Base-by-base conservation (phyloP, 805 yeast species). In the Candida manassasensis region DNA sequence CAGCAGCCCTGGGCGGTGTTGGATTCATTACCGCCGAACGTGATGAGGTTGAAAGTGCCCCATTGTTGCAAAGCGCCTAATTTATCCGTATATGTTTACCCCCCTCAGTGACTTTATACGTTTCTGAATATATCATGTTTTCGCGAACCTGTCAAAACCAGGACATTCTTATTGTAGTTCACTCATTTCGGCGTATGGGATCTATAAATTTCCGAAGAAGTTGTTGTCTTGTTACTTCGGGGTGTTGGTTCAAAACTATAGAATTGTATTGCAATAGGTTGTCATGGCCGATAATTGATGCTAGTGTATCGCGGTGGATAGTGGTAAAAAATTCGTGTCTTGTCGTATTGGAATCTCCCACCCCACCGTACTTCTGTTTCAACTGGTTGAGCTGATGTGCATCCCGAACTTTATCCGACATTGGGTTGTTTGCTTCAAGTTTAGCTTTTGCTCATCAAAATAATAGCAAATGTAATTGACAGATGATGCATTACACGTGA, bases 281-380 rank as follows among this genome's bases (percentile, higher is more conserved):
- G 13, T 73, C 72, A 49, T 81, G 86, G 17, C 79, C 78, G n/a
- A 73, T 67, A 30, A 81, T 56, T 14, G 81, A 69, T 0, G 83
- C 71, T 38, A 75, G 73, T 2, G 86, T 75, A 47, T 84, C 94
- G 40, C 84, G 61, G 37, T 77, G 77, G 2, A 81, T 65, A 47
- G 83, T 84, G 4, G 71, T 57, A 41, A 80, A 48, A 76, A 90
- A 89, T 53, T 84, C 90, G 11, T 62, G 60, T 34, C 80, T 65
- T 0, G 81, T 66, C 0, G 94, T 87, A 35, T 77, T 79, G 7
- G 88, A 70, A 49, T 77, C 71, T 0, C 96, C 96, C 1, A 89
- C 55, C 2, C 95, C 95, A 15, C 81, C 63, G 50, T 83, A 78
- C 49, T 81, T 77, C 28, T 76, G 45, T 40, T 63, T 64, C 16